phyloP scores from a whole-genome alignment of 768 basidiomycete genomes.

The Chalciporus sphaerocephalus region DNA sequence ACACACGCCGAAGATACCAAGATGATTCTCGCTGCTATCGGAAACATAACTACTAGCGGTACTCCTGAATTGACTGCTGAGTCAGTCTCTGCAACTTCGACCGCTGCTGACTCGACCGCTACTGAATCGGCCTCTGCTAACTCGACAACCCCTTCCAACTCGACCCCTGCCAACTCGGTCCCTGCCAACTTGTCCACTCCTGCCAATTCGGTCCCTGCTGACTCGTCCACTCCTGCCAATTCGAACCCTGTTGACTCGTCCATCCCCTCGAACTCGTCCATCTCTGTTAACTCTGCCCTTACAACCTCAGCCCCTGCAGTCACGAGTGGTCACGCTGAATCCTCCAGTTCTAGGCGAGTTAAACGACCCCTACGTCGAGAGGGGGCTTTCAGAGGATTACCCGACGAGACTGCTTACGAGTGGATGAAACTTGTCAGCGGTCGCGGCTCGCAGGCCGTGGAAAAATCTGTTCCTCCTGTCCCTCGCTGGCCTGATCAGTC shows the following conservation, averaged over 20 bases:
- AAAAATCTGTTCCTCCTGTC: background rate
- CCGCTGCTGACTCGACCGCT: background rate
- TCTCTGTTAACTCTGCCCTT: too few species aligned
- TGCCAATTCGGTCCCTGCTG: background rate
- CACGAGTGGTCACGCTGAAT: too few species aligned
- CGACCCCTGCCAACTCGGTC: background rate
- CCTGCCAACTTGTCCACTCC: background rate
- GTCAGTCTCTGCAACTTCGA: background rate
- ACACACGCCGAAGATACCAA: background rate
- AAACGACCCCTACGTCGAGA: conserved; percentile 15
- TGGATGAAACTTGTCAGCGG: conserved; percentile 9
- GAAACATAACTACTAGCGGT: background rate
- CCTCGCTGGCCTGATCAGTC: conserved; percentile 13
- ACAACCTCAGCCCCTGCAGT: too few species aligned
- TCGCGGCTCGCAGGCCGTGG: conserved; percentile 1
- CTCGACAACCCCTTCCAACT: too few species aligned
- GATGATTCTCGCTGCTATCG: conserved; percentile 2
- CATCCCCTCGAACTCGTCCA: conserved; percentile 21
- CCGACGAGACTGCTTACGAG: conserved; percentile 7
- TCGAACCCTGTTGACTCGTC: conserved; percentile 8
- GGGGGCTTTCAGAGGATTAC: conserved; percentile 17
- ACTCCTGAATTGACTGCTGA: background rate
- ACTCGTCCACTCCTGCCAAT: background rate
- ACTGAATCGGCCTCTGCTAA: background rate
- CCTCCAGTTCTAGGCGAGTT: conserved; percentile 7